These are phyloP conservation scores for Telopea speciosissima DNA, from an alignment of 177 flowering plant species.

Conservation along the genomic window DNA sequence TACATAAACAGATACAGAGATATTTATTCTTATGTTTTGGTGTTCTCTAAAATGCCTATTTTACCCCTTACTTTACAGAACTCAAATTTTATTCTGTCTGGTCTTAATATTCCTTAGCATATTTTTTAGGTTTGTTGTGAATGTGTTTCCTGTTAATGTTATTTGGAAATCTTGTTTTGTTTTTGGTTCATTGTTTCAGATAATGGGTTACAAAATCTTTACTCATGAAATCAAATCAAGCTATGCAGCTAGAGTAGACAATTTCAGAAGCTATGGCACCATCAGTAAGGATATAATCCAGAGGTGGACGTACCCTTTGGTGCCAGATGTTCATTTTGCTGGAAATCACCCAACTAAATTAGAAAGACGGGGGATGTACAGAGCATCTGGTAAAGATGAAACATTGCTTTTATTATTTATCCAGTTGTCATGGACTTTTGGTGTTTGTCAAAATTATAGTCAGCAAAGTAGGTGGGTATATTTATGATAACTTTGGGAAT, in stretches of 20 bases:
- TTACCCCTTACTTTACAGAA: neutral
- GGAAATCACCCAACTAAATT: constrained; percentile 55
- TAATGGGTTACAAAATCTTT: constrained; percentile 93
- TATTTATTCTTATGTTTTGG: too few species aligned
- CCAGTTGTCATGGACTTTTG: too few species aligned
- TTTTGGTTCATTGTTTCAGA: constrained; percentile 38
- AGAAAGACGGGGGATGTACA: constrained; percentile 78
- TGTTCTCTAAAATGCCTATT: too few species aligned
- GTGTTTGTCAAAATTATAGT: neutral
- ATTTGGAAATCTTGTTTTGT: neutral
- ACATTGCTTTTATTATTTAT: neutral
- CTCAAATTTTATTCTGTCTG: neutral
- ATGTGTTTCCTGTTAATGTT: neutral
- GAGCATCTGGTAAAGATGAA: constrained; percentile 56
- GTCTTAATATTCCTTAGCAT: neutral
- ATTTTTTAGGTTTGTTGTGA: neutral
- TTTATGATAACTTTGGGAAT: too few species aligned
- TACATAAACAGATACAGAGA: too few species aligned
- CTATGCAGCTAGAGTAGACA: constrained; percentile 91
- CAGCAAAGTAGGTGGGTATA: neutral
- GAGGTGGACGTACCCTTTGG: constrained; percentile 94
- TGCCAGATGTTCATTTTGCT: constrained; percentile 77
- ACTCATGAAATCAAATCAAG: constrained; percentile 85
- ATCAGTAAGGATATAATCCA: constrained; percentile 90
- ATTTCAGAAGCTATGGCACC: constrained; percentile 87